Percentiles rank a stretch among this genome's conserved stretches.
These are phyloP conservation scores for Rhodocollybia butyracea DNA, from an alignment of 768 basidiomycete species.

Conservation along the genomic window DNA sequence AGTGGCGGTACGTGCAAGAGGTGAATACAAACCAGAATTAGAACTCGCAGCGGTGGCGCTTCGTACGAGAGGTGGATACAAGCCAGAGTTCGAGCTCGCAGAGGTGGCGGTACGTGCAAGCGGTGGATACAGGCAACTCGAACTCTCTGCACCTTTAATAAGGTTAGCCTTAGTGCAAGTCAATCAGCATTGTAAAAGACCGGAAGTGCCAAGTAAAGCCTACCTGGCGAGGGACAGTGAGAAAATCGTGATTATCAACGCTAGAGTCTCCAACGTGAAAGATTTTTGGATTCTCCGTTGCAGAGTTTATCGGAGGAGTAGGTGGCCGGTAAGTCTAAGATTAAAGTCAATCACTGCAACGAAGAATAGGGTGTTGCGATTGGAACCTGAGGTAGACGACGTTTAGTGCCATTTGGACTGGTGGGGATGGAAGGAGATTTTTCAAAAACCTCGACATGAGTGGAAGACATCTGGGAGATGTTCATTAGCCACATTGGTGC, in stretches of 20 bases:
- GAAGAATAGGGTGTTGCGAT: background rate
- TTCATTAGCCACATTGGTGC: background rate
- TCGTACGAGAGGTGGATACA: background rate
- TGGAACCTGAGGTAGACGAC: conserved; percentile 4
- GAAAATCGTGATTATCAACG: background rate
- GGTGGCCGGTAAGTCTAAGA: conserved; percentile 54
- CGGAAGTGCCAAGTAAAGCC: background rate
- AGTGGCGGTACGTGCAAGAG: background rate
- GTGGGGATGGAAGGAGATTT: background rate
- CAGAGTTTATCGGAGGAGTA: conserved; percentile 46
- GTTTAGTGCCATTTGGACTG: background rate
- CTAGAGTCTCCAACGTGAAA: conserved; percentile 2
- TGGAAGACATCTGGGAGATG: background rate
- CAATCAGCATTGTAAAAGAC: background rate
- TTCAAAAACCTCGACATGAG: background rate
- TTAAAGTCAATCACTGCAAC: background rate
- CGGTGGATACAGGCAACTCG: background rate
- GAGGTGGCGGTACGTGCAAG: background rate
- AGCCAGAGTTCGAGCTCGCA: background rate
- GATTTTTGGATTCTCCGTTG: conserved; percentile 31
- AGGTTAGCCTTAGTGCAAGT: background rate
- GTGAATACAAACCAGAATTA: conserved; percentile 1
- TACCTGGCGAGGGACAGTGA: conserved; percentile 1
- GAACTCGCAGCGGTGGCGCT: too few relatives aligned
- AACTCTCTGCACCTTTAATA: background rate